phyloP scores from a whole-genome alignment of 1,284 basidiomycete species.

The Tilletia walkeri region DNA sequence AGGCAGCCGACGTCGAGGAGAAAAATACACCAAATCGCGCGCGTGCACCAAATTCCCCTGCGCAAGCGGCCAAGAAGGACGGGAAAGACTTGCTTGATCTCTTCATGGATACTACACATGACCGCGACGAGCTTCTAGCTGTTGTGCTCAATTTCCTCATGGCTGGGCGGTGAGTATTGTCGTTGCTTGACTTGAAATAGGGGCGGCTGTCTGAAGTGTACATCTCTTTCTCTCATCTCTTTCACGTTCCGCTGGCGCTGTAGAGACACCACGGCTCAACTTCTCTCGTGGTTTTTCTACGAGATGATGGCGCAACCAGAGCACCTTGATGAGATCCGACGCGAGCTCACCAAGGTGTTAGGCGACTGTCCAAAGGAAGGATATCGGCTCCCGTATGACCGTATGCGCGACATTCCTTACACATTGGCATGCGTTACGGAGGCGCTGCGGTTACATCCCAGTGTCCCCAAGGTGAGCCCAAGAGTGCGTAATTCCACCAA shows the following conservation, averaged over 20 bases:
- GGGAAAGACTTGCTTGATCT: conserved; percentile 56
- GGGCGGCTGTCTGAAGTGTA: too few relatives aligned
- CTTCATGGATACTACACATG: conserved; percentile 57
- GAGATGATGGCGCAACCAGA: conserved; percentile 23
- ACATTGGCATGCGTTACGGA: conserved; percentile 42
- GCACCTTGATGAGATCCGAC: conserved; percentile 27
- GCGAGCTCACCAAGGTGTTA: conserved; percentile 35
- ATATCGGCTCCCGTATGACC: conserved; percentile 23
- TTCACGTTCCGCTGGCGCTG: too few relatives aligned
- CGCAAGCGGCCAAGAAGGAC: conserved; percentile 24
- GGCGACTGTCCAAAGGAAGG: conserved; percentile 22
- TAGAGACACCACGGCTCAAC: conserved; percentile 42
- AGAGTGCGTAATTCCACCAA: too few relatives aligned
- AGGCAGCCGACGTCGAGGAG: too few relatives aligned
- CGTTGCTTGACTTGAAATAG: too few relatives aligned
- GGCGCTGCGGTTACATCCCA: conserved; percentile 43
- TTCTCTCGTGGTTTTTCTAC: not conserved
- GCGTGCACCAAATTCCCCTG: not conserved
- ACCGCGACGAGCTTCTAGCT: conserved; percentile 48
- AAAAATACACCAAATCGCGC: too few relatives aligned
- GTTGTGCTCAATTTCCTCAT: conserved; percentile 46
- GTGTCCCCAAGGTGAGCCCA: conserved; percentile 41
- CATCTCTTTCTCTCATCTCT: too few relatives aligned
- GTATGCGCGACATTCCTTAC: conserved; percentile 26
- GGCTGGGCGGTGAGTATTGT: conserved; percentile 26